Evolutionary conservation across 1,284 basidiomycete species (phyloP), one percentile per base, ranked within the genome.

Genomic region (Leccinum griseonigrum): DNA sequence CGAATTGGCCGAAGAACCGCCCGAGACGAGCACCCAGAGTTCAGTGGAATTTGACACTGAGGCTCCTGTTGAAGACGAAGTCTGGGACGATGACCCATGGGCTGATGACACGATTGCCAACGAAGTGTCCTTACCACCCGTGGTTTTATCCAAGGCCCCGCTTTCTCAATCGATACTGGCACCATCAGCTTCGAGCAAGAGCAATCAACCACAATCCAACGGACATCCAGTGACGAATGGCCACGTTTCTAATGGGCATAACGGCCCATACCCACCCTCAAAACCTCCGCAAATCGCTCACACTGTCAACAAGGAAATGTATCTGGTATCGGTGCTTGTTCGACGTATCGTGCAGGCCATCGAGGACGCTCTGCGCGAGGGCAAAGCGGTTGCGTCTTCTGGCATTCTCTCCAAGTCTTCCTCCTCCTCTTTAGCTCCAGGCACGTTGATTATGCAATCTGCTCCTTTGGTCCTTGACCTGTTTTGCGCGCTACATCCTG

Each of bases 401-500:
- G 78, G 78, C n/a, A 75, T 88, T 46, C 80, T 89, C 54, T 58
- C 75, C 16, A 67, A 71, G n/a, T 65, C 72, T 16, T 56, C 67
- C 1, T 58, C 64, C 2, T 68, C 76, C 9, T 67, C 63, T 14
- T 71, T 67, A 1, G 63, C 72, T 1, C 79, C 83, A n/a, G 87
- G 87, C 11, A 78, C 72, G 1, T 74, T 86, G 38, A 77, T 93
- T 18, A 73, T 83, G 43, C 84, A 88, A 66, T 80, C 88, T 1
- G 83, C 88, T 36, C 78, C 85, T 1, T 84, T 90, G 34, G 80
- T 90, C 3, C 80, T 97, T 54, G 94, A 96, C 63, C 78, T 98
- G 6, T 93, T 90, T 75, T 85, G 90, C 48, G 93, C 91, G 0
- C 77, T 96, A 34, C 89, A 92, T 73, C 93, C 92, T n/a, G 83